Base-by-base conservation (phyloP, 2,329 filamentous ascomycete genomes). In the Blastomyces gilchristii region DNA sequence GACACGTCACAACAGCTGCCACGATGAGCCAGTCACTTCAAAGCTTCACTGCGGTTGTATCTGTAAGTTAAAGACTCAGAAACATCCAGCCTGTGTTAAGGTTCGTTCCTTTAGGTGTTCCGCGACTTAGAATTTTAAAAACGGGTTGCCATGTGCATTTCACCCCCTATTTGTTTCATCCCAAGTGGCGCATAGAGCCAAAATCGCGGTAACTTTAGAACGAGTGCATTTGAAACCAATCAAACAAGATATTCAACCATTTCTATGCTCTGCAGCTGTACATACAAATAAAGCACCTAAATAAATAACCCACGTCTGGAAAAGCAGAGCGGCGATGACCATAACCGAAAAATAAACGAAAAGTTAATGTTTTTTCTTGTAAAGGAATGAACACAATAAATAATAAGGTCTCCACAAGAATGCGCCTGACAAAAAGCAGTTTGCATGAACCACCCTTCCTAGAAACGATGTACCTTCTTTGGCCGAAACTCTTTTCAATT, bases 11-110 rank as follows among this genome's bases (percentile, higher is more conserved):
- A 25, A 16, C 18, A 12, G 28, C 18, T 34, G 58, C 58, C 41
- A 47, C 58, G 43, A 59, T 49, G 58, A 49, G 34, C 58, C 58
- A 58, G 54, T 28, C 25, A n/a, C 41, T 18, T 41, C 39, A 49
- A 45, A 8, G 12, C 9, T 12, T 28, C 14, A 31, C n/a, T 31
- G 25, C 22, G 37, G 14, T 18, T 45, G 25, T 31, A 39, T 45
- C 22, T 31, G 28, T 31, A 31, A 4, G 28, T 31, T 49, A 12
- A 1, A 49, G 47, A 50, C 11, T 28, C 47, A 1, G 9, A 52
- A 14, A 12, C 49, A 50, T 50, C 25, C 1, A 3, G 9, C 47
- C 47, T 12, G 3, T 8, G 25, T 28, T 31, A 31, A 50, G 25
- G 22, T 25, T 25, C 25, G 28, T 28, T 25, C 11, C 22, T 31